Evolutionary conservation across 805 yeast species (phyloP), one percentile per base, ranked within the genome.

Genomic region (Yarrowia keelungensis): DNA sequence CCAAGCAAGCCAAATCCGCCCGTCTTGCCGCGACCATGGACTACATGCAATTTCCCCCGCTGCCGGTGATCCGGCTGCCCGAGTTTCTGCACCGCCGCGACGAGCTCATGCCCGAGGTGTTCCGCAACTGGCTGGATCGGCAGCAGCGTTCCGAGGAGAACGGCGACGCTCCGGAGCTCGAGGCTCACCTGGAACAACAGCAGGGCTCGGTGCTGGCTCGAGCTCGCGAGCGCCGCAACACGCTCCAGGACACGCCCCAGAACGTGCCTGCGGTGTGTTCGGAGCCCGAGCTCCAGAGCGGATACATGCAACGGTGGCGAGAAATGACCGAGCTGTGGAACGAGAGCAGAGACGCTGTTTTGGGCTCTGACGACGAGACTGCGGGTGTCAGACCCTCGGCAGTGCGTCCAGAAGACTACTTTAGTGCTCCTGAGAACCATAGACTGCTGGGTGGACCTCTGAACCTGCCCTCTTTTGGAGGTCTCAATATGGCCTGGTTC

Each of bases 271-370:
- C 51, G 9, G 65, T 59, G n/a, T 45, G 51, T 15, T 59, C 65
- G 3, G 65, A 59, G 35, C 65, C 65, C 5, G 65, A 59, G 51
- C 15, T 59, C 3, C 65, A 59, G 51, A 45, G 65, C 51, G 45
- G 65, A 41, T 59, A 59, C n/a, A 32, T 59, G n/a, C 65, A 59
- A 35, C 26, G 65, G 65, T 59, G 65, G 65, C 65, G 65, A 39
- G 65, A 43, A 16, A 16, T 59, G 50, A 42, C 65, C 3, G 65
- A 45, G 19, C 16, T 43, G 8, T 59, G 65, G 65, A 36, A 59
- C 51, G 65, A 59, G 46, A 59, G 51, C 50, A 16, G 65, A 16
- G 65, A 45, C 42, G 65, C 50, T 2, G 65, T 59, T 59, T 8
- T 56, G 49, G 65, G 65, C 41, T 59, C 65, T 3, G 64, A 56